Evolutionary conservation across 2,329 filamentous ascomycete species (phyloP).

Genomic region (Fusarium sp.): DNA sequence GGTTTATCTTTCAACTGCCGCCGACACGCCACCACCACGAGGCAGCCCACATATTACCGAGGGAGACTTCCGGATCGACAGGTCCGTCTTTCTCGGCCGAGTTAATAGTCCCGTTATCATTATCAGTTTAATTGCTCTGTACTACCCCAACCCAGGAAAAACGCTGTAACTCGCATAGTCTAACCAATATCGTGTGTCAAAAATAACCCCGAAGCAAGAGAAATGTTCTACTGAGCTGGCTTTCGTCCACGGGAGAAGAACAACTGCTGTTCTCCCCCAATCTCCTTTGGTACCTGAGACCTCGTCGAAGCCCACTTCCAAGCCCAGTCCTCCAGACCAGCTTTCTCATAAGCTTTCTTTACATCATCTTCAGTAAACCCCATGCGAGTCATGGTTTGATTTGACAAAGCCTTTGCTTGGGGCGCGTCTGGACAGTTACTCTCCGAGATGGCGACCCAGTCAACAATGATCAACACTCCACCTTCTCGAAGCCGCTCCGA

Average conservation of each 20-base stretch:
- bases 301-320: slow-evolving; percentile 41
- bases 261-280: slow-evolving; percentile 40
- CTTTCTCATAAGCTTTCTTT: slow-evolving; percentile 31
- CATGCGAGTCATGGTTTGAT: slow-evolving; percentile 32
- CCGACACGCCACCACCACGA: not conserved
- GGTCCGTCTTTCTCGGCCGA: slow-evolving; percentile 34
- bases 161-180: not conserved
- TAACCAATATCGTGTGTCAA: not conserved
- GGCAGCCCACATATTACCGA: slow-evolving; percentile 1
- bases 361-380: slow-evolving; percentile 43
- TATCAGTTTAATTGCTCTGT: not conserved
- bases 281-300: slow-evolving; percentile 37
- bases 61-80: slow-evolving; percentile 16
- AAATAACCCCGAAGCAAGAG: not conserved
- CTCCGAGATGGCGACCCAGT: slow-evolving; percentile 42
- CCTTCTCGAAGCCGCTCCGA: slow-evolving; percentile 44
- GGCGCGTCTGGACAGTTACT: slow-evolving; percentile 11
- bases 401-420: slow-evolving; percentile 9
- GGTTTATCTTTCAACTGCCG: not conserved
- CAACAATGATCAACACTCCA: slow-evolving; percentile 49
- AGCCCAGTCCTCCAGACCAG: slow-evolving; percentile 38
- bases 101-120: not conserved
- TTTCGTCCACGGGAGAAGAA: slow-evolving; percentile 43
- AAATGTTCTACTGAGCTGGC: not conserved
- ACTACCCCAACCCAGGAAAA: slow-evolving; percentile 2